Conservation (phyloP, 768 basidiomycete genomes). For the Galerina sulciceps region DNA sequence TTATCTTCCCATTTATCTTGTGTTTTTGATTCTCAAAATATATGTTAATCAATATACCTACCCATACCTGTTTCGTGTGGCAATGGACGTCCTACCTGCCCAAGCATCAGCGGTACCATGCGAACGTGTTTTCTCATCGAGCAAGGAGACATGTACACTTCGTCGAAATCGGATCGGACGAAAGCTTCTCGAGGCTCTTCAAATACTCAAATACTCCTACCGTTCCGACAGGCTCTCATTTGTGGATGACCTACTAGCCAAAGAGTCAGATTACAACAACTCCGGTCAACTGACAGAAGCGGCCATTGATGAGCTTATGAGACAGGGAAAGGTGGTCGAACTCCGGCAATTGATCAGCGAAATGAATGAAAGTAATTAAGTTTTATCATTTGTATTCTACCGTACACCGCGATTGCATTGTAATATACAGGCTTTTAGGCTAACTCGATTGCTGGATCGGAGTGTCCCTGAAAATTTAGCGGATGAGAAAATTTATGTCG, state of each 20-base stretch:
- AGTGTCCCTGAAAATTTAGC: background rate
- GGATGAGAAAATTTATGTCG: background rate
- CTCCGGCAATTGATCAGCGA: slow-evolving; percentile 9
- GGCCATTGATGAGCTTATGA: slow-evolving; percentile 9
- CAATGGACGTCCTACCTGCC: slow-evolving; percentile 30
- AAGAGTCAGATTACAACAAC: slow-evolving; percentile 21
- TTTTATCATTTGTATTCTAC: background rate
- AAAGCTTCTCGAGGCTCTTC: slow-evolving; percentile 29
- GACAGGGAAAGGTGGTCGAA: slow-evolving; percentile 5
- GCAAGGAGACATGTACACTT: slow-evolving; percentile 30
- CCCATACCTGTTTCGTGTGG: slow-evolving; percentile 23
- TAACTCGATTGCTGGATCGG: too few relatives aligned
- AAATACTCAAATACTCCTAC: slow-evolving; percentile 33
- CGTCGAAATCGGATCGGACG: slow-evolving; percentile 22
- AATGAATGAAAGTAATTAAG: background rate
- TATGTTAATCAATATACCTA: too few relatives aligned
- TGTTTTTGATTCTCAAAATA: too few relatives aligned
- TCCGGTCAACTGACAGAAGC: slow-evolving; percentile 16
- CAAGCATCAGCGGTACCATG: slow-evolving; percentile 34
- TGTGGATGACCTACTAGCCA: slow-evolving; percentile 12
- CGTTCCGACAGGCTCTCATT: slow-evolving; percentile 26
- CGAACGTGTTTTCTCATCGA: slow-evolving; percentile 34
- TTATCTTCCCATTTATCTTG: too few relatives aligned
- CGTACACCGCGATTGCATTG: background rate
- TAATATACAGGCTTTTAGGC: too few relatives aligned